Conservation (phyloP, 1,284 basidiomycete species). For the Cyathus olla region DNA sequence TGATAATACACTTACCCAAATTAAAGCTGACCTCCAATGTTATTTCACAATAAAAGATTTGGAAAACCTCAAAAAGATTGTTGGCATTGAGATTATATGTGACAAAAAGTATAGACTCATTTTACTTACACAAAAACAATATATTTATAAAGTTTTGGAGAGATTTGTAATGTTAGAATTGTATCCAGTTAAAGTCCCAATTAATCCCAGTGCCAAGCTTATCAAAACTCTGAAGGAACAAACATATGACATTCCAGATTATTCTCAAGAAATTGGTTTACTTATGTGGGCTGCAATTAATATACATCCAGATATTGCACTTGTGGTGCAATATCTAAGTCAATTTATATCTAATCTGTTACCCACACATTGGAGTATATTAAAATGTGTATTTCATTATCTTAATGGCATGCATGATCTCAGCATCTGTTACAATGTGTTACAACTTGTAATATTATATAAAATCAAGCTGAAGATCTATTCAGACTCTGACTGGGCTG, state of each 20-base stretch:
- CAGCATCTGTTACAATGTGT: background rate
- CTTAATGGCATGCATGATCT: background rate
- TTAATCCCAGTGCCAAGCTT: constrained; percentile 19
- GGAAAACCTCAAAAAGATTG: constrained; percentile 22
- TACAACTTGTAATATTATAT: background rate
- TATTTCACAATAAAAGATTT: constrained; percentile 42
- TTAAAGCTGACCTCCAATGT: constrained; percentile 32
- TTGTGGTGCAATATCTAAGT: constrained; percentile 17
- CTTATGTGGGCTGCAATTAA: constrained; percentile 50
- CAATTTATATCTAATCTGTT: background rate
- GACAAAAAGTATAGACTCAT: constrained; percentile 31
- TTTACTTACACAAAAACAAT: constrained; percentile 46
- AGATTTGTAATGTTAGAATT: constrained; percentile 41
- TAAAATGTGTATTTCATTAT: background rate
- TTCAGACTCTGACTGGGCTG: background rate
- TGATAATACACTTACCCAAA: constrained; percentile 18
- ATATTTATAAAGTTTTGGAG: constrained; percentile 46
- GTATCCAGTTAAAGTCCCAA: constrained; percentile 11
- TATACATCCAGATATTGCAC: constrained; percentile 53
- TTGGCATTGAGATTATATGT: constrained; percentile 43
- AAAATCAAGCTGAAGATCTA: background rate
- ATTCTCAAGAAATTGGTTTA: constrained; percentile 45
- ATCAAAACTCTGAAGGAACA: constrained; percentile 5
- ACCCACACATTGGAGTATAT: background rate
- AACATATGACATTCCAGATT: constrained; percentile 3